Base-by-base conservation (phyloP, 73 alveolate genomes). In the Blepharisma stoltei region DNA sequence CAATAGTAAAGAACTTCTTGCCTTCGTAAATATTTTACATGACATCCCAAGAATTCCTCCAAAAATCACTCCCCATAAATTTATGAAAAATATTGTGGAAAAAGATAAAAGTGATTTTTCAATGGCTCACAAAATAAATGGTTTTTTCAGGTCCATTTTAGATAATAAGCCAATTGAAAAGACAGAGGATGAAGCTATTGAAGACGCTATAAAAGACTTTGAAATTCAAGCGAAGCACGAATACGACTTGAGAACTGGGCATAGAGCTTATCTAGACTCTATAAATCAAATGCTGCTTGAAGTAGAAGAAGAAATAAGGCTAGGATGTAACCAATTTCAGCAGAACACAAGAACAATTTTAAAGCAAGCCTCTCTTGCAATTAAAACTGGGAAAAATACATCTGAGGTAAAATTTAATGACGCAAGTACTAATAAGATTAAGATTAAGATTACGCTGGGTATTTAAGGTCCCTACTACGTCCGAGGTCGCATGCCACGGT, bases 11-110 rank as follows among this genome's bases (percentile, higher is more conserved):
- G 73, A 60, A 5, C 73, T 60, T 60, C 49, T 8, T 14, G 5
- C 23, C 46, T 60, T 60, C 5, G 23, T 38, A 0, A 14, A 60
- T 2, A 60, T 60, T 25, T 25, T 60, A 3, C 23, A 60, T 25
- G 73, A 5, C 14, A 60, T 60, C 0, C 73, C 73, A 14, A n/a
- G 46, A 60, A 25, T 60, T 20, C 73, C 73, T 18, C 73, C 73
- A 60, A 60, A 25, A 14, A 25, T 60, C 14, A 18, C 49, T 60
- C 73, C 73, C 2, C 5, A 18, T 60, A 60, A 60, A 25, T 60
- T 60, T 60, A 60, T 60, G 11, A 8, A 20, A 60, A 25, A 60
- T 60, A 14, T 60, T 20, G 46, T 14, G 23, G 73, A 60, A 60
- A 60, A 60, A 5, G 18, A 60, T 9, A n/a, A 60, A 60, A 20